These are phyloP conservation scores for Tolypocladium guangdongense DNA, from an alignment of 2,329 filamentous ascomycete genomes.

Conservation along the genomic window DNA sequence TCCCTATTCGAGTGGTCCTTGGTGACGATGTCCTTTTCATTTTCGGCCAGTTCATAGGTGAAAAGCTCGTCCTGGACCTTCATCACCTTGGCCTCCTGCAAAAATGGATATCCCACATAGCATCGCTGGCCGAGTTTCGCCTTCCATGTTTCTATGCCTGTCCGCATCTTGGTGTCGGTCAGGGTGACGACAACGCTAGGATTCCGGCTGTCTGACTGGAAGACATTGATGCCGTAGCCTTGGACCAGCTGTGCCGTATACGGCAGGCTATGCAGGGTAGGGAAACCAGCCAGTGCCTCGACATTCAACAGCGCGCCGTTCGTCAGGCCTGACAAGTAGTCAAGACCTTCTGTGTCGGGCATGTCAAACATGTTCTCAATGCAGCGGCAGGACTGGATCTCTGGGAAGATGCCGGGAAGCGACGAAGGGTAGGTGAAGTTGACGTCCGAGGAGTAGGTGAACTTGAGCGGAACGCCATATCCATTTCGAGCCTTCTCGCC, in stretches of 20 bases:
- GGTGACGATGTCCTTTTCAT: conserved; percentile 53
- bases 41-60: conserved; percentile 63
- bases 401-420: conserved; percentile 79
- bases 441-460: conserved; percentile 68
- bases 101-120: conserved; percentile 87
- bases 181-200: conserved; percentile 92
- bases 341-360: conserved; percentile 80
- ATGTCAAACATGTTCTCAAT: conserved; percentile 95
- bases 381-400: conserved; percentile 77
- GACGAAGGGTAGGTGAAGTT: conserved; percentile 83
- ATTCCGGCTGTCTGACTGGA: conserved; percentile 90
- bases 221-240: conserved; percentile 84
- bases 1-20: conserved; percentile 64
- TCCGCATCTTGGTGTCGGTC: conserved; percentile 59
- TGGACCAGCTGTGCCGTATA: conserved; percentile 61
- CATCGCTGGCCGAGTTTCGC: conserved; percentile 74
- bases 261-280: conserved; percentile 75
- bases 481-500: conserved; percentile 77
- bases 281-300: conserved; percentile 85
- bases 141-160: conserved; percentile 62
- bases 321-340: conserved; percentile 74
- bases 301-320: conserved; percentile 73
- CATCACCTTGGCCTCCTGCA: conserved; percentile 85
- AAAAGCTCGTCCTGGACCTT: conserved; percentile 90
- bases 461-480: conserved; percentile 88